These are phyloP conservation scores for Pugionium dolabratum DNA, from an alignment of 345 rosid species.

Conservation along the genomic window DNA sequence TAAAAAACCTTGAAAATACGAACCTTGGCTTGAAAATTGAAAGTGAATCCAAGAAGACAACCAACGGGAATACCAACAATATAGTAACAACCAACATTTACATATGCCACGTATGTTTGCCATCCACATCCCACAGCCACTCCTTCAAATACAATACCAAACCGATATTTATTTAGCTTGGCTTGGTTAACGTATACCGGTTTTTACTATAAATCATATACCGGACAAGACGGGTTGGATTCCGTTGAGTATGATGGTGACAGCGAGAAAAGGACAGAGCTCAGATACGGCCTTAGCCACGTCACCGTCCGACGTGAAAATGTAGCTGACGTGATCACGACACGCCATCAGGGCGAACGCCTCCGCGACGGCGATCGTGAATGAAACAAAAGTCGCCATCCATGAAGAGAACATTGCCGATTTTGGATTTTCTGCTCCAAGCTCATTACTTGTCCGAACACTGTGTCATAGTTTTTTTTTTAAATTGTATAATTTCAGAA, in stretches of 20 bases:
- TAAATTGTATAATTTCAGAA: neutral
- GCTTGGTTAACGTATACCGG: neutral
- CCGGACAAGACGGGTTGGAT: slow-evolving; percentile 68
- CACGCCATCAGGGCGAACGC: slow-evolving; percentile 36
- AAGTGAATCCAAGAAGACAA: slow-evolving; percentile 57
- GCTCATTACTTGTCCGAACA: slow-evolving; percentile 73
- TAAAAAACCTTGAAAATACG: no score
- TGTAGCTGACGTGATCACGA: slow-evolving; percentile 51
- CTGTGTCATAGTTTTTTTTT: slow-evolving; percentile 36
- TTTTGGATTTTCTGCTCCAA: slow-evolving; percentile 68
- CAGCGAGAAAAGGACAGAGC: slow-evolving; percentile 59
- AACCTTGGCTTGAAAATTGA: slow-evolving; percentile 55
- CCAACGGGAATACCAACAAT: slow-evolving; percentile 57
- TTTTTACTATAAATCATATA: slow-evolving; percentile 4
- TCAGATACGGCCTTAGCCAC: slow-evolving; percentile 69
- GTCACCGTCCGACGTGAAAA: slow-evolving; percentile 52
- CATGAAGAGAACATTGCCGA: slow-evolving; percentile 56
- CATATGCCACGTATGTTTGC: slow-evolving; percentile 68
- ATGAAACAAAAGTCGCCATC: slow-evolving; percentile 47
- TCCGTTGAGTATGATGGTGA: slow-evolving; percentile 63
- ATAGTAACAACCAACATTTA: slow-evolving; percentile 62
- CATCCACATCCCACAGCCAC: slow-evolving; percentile 84
- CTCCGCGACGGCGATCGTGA: slow-evolving; percentile 40
- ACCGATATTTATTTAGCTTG: neutral
- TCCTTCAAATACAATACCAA: slow-evolving; percentile 39